These are phyloP conservation scores for Xanthoceras sorbifolium DNA, from an alignment of 345 rosid species.

Conservation along the genomic window DNA sequence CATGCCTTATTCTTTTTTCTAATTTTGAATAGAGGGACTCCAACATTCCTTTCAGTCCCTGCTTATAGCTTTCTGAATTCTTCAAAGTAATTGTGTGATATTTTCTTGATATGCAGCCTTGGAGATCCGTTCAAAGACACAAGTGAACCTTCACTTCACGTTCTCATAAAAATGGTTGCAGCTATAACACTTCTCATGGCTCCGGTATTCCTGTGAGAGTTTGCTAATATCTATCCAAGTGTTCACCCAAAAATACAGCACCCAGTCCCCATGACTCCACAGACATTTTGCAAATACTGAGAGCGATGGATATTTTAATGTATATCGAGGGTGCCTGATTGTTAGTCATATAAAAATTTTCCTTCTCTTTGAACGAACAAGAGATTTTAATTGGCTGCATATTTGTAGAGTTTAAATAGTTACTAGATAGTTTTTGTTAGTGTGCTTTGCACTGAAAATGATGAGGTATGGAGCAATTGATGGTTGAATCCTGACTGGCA, in stretches of 20 bases:
- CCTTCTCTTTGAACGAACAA: not conserved
- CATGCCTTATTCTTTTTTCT: not conserved
- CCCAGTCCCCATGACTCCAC: slow-evolving; percentile 5
- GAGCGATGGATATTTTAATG: slow-evolving; percentile 21
- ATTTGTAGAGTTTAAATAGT: slow-evolving; percentile 16
- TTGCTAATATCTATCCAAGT: slow-evolving; percentile 5
- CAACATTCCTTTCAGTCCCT: not conserved
- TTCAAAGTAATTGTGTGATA: not conserved
- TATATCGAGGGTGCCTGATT: slow-evolving; percentile 19
- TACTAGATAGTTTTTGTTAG: slow-evolving; percentile 9
- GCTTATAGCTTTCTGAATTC: not conserved
- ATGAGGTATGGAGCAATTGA: too few species aligned
- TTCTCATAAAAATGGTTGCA: slow-evolving; percentile 83
- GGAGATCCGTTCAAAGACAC: slow-evolving; percentile 99
- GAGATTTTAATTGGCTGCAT: slow-evolving; percentile 4
- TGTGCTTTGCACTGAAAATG: not conserved
- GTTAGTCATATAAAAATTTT: slow-evolving; percentile 2
- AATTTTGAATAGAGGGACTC: not conserved
- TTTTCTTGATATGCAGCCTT: slow-evolving; percentile 55
- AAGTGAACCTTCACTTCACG: slow-evolving; percentile 96
- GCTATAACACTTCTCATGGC: slow-evolving; percentile 98
- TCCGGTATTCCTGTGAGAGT: slow-evolving; percentile 70
- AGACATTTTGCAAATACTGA: slow-evolving; percentile 29
- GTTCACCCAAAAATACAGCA: not conserved
- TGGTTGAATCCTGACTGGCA: too few species aligned